Base-by-base conservation (phyloP, 2,329 filamentous ascomycete species). In the Penicillium capsulatum region DNA sequence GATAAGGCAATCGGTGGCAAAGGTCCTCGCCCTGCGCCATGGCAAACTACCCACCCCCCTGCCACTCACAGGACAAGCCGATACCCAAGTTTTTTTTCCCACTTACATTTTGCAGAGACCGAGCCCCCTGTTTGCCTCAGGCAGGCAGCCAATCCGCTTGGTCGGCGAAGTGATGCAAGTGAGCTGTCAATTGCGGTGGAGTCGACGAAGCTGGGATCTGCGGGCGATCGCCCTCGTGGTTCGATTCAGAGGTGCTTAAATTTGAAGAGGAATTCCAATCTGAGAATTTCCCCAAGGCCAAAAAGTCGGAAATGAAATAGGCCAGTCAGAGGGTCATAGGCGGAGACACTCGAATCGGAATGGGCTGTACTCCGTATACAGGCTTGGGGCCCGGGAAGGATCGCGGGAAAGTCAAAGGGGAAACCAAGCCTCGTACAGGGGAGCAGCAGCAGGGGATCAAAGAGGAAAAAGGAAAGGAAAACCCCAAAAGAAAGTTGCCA, bases 101-200 rank as follows among this genome's bases (percentile, higher is more conserved):
- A 43, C 43, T 44, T 45, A 38, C 45, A 38, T 32, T 44, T 13
- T 6, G 6, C 9, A 28, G n/a, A 31, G 44, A 47, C 40, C 17
- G 31, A 33, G 19, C 44, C 45, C 48, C 47, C 41, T 48, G 49
- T 51, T 54, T 54, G 52, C 52, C 52, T 54, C 42, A 54, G 49
- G 48, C 50, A 54, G 52, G 47, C 52, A 46, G 51, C 52, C 52
- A 55, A 55, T 55, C 52, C 50, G 43, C 42, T 41, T 40, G 33
- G 43, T 27, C 45, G 36, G 36, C 36, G 38, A 49, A 54, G 52
- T 54, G 52, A 54, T 51, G 52, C 52, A 51, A 54, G 49, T 54
- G 52, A 54, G 51, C 51, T 55, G 51, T 54, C 49, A 47, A 54
- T 49, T 47, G 41, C 11, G 31, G 51, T 54, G 51, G 52, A 54